Conservation (phyloP, 2,329 filamentous ascomycete genomes). For the Exophiala viscosa region DNA sequence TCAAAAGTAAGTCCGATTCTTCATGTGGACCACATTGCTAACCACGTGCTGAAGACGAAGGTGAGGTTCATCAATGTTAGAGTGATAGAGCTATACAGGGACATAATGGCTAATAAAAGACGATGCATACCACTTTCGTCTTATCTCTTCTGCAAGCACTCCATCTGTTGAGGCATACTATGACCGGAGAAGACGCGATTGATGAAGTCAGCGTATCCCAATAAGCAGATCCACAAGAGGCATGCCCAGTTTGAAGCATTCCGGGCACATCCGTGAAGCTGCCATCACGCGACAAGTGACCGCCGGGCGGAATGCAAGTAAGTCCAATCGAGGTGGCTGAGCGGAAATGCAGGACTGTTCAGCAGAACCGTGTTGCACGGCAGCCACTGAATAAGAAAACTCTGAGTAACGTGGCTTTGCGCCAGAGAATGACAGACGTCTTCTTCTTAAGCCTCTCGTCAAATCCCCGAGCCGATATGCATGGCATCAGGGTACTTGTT, state of each 20-base stretch:
- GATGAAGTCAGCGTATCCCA: not conserved
- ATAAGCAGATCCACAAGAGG: not conserved
- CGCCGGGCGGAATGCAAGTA: too few species aligned
- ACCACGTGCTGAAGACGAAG: conserved; percentile 15
- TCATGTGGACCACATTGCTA: not conserved
- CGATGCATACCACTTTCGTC: not conserved
- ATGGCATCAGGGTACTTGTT: not conserved
- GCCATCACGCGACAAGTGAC: too few species aligned
- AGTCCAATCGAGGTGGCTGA: not conserved
- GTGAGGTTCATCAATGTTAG: conserved; percentile 22
- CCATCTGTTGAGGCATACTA: too few species aligned
- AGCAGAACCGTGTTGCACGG: too few species aligned
- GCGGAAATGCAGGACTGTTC: not conserved
- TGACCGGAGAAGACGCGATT: not conserved
- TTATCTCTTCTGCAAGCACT: too few species aligned
- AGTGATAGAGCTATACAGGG: not conserved
- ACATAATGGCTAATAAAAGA: not conserved
- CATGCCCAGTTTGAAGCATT: too few species aligned
- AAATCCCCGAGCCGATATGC: conserved; percentile 6
- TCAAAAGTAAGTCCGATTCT: conserved; percentile 29
- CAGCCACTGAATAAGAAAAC: not conserved
- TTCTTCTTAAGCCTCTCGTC: not conserved
- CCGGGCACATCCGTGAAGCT: too few species aligned
- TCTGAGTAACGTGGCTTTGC: conserved; percentile 7
- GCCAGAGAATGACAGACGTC: not conserved